Conservation (phyloP, 2,329 filamentous ascomycete genomes). For the Geosmithia flava region DNA sequence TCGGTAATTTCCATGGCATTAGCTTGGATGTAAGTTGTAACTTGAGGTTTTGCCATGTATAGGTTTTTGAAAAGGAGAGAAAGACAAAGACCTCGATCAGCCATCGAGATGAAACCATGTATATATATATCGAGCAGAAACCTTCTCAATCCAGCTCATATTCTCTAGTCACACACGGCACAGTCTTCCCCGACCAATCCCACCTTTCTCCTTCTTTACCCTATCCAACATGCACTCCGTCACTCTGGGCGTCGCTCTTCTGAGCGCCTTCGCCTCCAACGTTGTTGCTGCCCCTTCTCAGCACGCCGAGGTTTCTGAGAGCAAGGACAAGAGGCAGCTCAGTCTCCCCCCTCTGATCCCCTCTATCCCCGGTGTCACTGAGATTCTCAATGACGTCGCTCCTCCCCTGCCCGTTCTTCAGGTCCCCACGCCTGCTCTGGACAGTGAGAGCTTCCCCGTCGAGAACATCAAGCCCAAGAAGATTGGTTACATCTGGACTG, state of each 20-base stretch:
- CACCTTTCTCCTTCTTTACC: neutral
- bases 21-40: too few species aligned
- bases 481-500: slow-evolving; percentile 54
- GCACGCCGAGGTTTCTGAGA: neutral
- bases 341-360: slow-evolving; percentile 44
- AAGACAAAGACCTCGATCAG: too few species aligned
- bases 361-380: slow-evolving; percentile 44
- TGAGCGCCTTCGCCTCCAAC: slow-evolving; percentile 7
- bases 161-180: neutral
- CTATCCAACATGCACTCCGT: slow-evolving; percentile 1
- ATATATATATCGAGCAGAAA: slow-evolving; percentile 2
- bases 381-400: slow-evolving; percentile 34
- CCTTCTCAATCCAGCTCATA: slow-evolving; percentile 5
- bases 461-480: slow-evolving; percentile 51
- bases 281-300: slow-evolving; percentile 7
- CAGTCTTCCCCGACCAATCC: neutral
- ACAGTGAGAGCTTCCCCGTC: slow-evolving; percentile 36
- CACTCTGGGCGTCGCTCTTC: slow-evolving; percentile 6
- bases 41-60: too few species aligned
- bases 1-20: too few species aligned
- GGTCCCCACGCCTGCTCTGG: slow-evolving; percentile 43
- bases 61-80: too few species aligned
- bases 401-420: slow-evolving; percentile 47
- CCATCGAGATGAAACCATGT: too few species aligned
- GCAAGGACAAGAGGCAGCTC: slow-evolving; percentile 8